These are phyloP conservation scores for Rhizopogon roseolus DNA, from an alignment of 768 basidiomycete genomes.

Conservation along the genomic window DNA sequence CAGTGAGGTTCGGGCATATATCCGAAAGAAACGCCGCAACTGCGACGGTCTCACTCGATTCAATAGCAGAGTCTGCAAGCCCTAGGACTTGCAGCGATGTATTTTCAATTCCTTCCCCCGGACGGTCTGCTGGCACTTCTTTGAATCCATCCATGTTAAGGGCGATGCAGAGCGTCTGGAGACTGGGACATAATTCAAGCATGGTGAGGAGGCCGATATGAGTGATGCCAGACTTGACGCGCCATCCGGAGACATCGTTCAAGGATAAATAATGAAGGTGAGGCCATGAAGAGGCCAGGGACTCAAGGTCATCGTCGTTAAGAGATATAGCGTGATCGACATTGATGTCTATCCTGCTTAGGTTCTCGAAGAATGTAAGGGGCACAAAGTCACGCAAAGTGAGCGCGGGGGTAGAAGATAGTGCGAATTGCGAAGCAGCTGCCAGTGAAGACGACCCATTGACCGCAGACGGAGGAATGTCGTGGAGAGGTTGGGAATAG, in stretches of 20 bases:
- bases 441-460: too few relatives aligned
- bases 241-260: neutral
- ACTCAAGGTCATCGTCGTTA: neutral
- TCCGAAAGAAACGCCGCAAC: conserved; percentile 4
- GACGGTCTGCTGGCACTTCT: neutral
- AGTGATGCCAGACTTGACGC: conserved; percentile 1
- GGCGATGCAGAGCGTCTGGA: conserved; percentile 1
- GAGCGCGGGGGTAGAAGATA: neutral
- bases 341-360: neutral
- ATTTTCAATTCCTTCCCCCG: neutral
- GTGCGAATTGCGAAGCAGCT: neutral
- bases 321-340: neutral
- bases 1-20: conserved; percentile 1
- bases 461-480: too few relatives aligned
- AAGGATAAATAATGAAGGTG: neutral
- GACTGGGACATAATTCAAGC: neutral
- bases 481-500: too few relatives aligned
- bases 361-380: neutral
- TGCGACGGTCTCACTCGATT: neutral
- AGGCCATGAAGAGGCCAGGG: neutral
- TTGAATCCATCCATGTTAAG: neutral
- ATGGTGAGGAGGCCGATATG: neutral
- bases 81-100: neutral
- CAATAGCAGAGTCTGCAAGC: neutral
- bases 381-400: neutral